Conservation (phyloP, 352 stramenopile species). For the Phytopythium montanum region DNA sequence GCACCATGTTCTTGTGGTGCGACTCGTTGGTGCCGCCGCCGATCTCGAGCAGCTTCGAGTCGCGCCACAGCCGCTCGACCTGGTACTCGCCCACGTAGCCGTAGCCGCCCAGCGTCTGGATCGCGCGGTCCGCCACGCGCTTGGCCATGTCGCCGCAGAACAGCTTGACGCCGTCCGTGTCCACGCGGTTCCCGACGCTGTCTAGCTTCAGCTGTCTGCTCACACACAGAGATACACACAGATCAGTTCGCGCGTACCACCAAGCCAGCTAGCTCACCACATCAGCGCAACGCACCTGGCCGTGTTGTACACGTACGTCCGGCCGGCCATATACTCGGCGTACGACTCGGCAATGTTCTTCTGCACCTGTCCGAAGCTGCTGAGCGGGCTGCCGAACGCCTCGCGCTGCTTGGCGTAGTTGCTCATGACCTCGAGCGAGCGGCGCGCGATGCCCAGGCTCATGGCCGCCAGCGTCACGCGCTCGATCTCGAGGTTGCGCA, state of each 20-base stretch:
- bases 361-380: constrained; percentile 92
- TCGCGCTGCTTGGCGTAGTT: constrained; percentile 89
- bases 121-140: constrained; percentile 95
- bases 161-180: constrained; percentile 98
- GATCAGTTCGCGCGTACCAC: background rate
- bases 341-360: constrained; percentile 98
- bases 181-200: constrained; percentile 93
- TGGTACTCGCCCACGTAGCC: constrained; percentile 99
- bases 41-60: constrained; percentile 99
- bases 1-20: constrained; percentile 99
- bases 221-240: background rate
- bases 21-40: constrained; percentile 98
- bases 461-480: constrained; percentile 96
- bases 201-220: constrained; percentile 92
- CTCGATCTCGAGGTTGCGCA: constrained; percentile 99
- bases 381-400: constrained; percentile 95
- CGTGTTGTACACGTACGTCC: constrained; percentile 96
- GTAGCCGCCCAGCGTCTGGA: constrained; percentile 97
- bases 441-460: constrained; percentile 94
- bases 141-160: constrained; percentile 98
- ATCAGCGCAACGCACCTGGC: constrained; percentile 54
- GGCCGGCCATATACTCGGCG: constrained; percentile 97
- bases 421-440: constrained; percentile 98
- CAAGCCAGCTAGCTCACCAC: background rate
- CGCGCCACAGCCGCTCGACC: constrained; percentile 97